Percentiles rank a stretch among this genome's conserved stretches.
phyloP scores from a whole-genome alignment of 371 early-diverging fungal genomes.

The Nematocida homosporus region DNA sequence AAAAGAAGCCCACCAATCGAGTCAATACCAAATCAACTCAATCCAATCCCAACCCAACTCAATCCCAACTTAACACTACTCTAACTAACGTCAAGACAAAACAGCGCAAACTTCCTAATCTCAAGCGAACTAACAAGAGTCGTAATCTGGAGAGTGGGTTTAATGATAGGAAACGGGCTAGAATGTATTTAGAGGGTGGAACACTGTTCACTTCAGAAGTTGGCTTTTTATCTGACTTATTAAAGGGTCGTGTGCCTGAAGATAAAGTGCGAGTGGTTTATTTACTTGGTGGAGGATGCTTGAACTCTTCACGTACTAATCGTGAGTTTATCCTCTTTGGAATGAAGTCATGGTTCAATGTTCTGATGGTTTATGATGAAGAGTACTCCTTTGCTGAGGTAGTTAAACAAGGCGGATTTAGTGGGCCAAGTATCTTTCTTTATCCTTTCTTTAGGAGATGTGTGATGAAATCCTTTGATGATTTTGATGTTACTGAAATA shows the following conservation, averaged over 20 bases:
- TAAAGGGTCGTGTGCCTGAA: conserved; percentile 1
- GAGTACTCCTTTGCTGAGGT: conserved; percentile 3
- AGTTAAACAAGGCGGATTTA: neutral
- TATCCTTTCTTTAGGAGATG: conserved; percentile 28
- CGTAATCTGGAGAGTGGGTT: too few species aligned
- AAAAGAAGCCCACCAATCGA: neutral
- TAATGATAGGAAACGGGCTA: neutral
- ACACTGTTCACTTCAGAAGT: conserved; percentile 28
- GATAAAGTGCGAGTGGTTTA: neutral
- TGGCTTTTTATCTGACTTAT: conserved; percentile 19
- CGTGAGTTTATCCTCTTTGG: conserved; percentile 22
- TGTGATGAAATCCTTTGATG: conserved; percentile 11
- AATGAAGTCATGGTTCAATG: neutral
- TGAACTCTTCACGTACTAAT: neutral
- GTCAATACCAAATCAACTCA: neutral
- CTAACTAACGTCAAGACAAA: neutral
- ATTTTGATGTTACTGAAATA: conserved; percentile 17
- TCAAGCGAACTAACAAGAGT: too few species aligned
- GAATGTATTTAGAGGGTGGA: conserved; percentile 3
- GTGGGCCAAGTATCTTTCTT: conserved; percentile 18
- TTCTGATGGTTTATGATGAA: neutral
- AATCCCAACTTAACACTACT: too few species aligned
- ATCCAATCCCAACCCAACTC: too few species aligned
- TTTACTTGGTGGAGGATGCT: neutral
- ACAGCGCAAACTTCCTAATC: neutral